Conservation (phyloP, 163 green algal genomes). For the Scenedesmus sp. region DNA sequence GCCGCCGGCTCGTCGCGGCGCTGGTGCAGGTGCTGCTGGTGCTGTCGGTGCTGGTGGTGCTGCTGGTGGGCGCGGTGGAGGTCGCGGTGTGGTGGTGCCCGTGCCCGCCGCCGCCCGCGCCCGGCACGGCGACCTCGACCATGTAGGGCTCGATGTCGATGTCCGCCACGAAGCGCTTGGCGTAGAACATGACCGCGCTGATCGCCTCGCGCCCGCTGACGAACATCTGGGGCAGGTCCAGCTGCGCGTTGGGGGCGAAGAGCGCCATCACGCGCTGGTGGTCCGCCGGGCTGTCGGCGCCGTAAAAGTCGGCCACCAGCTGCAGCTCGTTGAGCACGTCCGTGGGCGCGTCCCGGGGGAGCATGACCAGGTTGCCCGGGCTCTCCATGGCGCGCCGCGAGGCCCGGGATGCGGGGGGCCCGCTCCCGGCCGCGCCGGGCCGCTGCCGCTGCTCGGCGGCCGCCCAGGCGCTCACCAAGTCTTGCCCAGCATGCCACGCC, state of each 20-base stretch:
- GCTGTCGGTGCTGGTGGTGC: constrained; percentile 37
- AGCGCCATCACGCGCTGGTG: constrained; percentile 41
- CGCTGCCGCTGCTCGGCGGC: too few species aligned
- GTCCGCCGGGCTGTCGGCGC: constrained; percentile 27
- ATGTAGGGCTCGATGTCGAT: constrained; percentile 45
- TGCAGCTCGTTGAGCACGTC: constrained; percentile 39
- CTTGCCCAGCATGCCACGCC: too few species aligned
- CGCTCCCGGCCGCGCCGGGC: too few species aligned
- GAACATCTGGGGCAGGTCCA: constrained; percentile 45
- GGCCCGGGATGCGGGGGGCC: too few species aligned
- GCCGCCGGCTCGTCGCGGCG: constrained; percentile 33
- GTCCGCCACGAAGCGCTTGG: constrained; percentile 35
- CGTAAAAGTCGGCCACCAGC: constrained; percentile 41
- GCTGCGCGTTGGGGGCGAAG: constrained; percentile 33
- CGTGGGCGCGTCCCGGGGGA: constrained; percentile 35
- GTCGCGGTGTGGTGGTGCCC: constrained; percentile 4
- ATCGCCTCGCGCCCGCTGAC: constrained; percentile 15
- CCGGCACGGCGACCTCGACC: constrained; percentile 18
- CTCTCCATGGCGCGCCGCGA: not conserved
- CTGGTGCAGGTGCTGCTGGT: constrained; percentile 39
- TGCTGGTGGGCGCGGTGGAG: constrained; percentile 21
- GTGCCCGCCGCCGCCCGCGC: not conserved
- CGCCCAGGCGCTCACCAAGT: too few species aligned
- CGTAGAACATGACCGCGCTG: constrained; percentile 34
- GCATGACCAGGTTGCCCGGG: constrained; percentile 22